Evolutionary conservation across 352 stramenopile species (phyloP), one percentile per base, ranked within the genome.

Genomic region (Hyaloperonospora arabidopsidis): DNA sequence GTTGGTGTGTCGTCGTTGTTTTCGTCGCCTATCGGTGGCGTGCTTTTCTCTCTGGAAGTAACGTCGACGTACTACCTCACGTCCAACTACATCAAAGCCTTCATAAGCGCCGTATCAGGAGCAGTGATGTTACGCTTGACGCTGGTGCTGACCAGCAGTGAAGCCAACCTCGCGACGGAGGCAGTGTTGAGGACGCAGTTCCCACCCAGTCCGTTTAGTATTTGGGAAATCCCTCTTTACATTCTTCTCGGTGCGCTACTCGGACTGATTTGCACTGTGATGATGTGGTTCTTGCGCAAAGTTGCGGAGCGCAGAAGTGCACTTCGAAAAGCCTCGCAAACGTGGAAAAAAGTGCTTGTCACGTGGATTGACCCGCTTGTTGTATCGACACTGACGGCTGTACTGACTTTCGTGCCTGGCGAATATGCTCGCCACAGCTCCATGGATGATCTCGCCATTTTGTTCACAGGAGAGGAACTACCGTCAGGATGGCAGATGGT

Each of bases 41-140:
- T 97, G 14, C 70, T 98, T 21, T 98, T 98, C 68, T 95, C 80
- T 0, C 95, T 98, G 62, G 93, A 98, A 52, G 90, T 98, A 25
- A 93, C 84, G 0, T 74, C 82, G 15, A 93, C 85, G 8, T 95
- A 92, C 63, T 93, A 92, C 50, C 67, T 93, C 54, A 89, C 90
- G 56, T 89, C 79, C 51, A 94, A 94, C 68, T 95, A 95, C 70
- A 89, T 89, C 59, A 91, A 91, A 64, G 80, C 78, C 3, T 95
- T 95, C 58, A 81, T 95, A 51, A 87, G 78, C 40, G 82, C 86
- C 0, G 79, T 95, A 3, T 69, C 79, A 0, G 86, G 77, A 12
- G 67, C 86, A 1, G 28, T 95, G 7, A 89, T 92, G 75, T 56
- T 93, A 17, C 74, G 90, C 17, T 44, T 90, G 29, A 84, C 76